A percentile compares a stretch with the other conserved stretches of the same genome.
These are phyloP conservation scores for Haberlea rhodopensis DNA, from an alignment of 257 asterid species.

Conservation along the genomic window DNA sequence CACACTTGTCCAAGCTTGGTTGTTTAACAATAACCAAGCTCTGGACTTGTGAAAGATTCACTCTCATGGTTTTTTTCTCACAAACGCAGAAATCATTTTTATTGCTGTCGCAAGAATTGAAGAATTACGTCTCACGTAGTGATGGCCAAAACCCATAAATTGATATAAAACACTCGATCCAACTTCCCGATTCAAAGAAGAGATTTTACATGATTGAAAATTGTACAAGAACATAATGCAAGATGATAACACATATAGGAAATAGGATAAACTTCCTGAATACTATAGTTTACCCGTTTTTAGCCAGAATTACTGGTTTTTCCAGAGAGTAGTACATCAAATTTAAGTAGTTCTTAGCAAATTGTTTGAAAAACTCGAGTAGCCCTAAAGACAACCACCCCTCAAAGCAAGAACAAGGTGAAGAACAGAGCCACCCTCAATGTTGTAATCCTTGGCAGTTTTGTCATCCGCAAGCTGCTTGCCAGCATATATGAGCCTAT, in stretches of 20 bases:
- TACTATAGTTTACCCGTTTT: too few species aligned
- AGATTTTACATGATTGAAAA: not conserved
- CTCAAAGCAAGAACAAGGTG: conserved; percentile 87
- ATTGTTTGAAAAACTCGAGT: not conserved
- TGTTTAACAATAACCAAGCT: too few species aligned
- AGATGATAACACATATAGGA: not conserved
- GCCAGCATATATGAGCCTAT: conserved; percentile 84
- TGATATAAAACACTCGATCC: not conserved
- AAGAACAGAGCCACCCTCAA: conserved; percentile 95
- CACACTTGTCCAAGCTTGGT: too few species aligned
- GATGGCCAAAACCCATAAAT: not conserved
- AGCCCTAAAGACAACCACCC: conserved; percentile 54
- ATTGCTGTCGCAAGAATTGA: not conserved
- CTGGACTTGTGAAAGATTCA: too few species aligned
- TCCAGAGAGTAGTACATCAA: too few species aligned
- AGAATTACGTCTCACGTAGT: not conserved
- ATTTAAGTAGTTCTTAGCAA: conserved; percentile 12
- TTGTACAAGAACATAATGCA: not conserved
- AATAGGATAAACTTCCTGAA: not conserved
- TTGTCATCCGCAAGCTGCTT: conserved; percentile 90
- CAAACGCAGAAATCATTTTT: not conserved
- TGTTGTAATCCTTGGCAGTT: conserved; percentile 82
- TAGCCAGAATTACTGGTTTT: too few species aligned
- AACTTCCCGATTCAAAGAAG: not conserved
- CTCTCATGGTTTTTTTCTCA: too few species aligned